These are phyloP conservation scores for Gyromitra esculenta DNA, from an alignment of 2,329 filamentous ascomycete genomes.

Conservation along the genomic window DNA sequence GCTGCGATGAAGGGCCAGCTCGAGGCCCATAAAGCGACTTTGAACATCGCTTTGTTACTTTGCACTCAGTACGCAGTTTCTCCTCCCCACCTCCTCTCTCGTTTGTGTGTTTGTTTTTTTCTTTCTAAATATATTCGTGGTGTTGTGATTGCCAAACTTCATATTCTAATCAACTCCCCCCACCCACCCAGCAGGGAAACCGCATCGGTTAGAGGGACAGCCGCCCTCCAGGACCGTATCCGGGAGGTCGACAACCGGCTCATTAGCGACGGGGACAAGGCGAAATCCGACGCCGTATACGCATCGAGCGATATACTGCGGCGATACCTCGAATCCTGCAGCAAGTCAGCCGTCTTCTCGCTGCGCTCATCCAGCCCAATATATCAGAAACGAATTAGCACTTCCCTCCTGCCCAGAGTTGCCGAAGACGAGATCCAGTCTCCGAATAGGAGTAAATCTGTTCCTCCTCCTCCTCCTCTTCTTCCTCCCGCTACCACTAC, in stretches of 20 bases:
- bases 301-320: neutral
- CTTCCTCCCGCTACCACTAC: neutral
- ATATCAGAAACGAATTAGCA: neutral
- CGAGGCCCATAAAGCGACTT: slow-evolving; percentile 51
- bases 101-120: no score
- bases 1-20: slow-evolving; percentile 55
- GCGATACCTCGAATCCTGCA: slow-evolving; percentile 23
- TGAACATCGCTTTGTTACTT: slow-evolving; percentile 54
- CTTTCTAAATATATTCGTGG: neutral
- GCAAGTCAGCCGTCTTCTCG: neutral
- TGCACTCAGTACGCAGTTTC: slow-evolving; percentile 12
- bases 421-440: slow-evolving; percentile 2
- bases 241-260: slow-evolving; percentile 12
- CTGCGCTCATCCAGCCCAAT: neutral
- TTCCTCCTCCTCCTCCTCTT: slow-evolving; percentile 2
- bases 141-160: neutral
- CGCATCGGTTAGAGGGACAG: slow-evolving; percentile 9
- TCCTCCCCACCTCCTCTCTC: neutral
- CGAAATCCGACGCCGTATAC: neutral
- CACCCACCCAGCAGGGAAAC: slow-evolving; percentile 8
- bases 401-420: neutral
- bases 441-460: slow-evolving; percentile 5
- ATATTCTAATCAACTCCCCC: neutral
- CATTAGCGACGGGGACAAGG: neutral
- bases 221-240: slow-evolving; percentile 8